Evolutionary conservation across 441 rosid species (phyloP).

Genomic region (Raphanus hybrid): DNA sequence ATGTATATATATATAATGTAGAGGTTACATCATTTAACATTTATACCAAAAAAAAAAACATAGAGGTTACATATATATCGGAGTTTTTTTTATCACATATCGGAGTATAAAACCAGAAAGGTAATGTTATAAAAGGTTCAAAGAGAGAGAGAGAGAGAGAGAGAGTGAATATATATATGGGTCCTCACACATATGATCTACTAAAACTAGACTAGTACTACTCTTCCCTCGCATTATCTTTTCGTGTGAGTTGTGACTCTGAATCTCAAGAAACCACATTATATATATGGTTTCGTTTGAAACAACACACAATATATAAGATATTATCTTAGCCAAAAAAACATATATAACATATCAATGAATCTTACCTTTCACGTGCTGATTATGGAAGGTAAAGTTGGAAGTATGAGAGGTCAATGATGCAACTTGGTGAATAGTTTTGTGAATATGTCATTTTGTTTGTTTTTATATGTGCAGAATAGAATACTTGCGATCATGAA

Average conservation of each 20-base stretch:
- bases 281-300: constrained; percentile 39
- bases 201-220: constrained; percentile 46
- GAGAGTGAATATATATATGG: constrained; percentile 23
- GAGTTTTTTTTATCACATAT: not conserved
- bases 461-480: constrained; percentile 23
- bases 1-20: constrained; percentile 9
- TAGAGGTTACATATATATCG: too few species aligned
- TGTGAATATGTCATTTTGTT: constrained; percentile 25
- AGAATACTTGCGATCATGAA: constrained; percentile 12
- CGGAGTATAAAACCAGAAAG: constrained; percentile 9
- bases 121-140: constrained; percentile 39
- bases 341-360: constrained; percentile 11
- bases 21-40: constrained; percentile 2
- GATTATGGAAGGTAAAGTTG: constrained; percentile 33
- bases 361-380: constrained; percentile 18
- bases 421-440: constrained; percentile 37
- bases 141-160: constrained; percentile 11
- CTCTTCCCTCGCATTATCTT: constrained; percentile 38
- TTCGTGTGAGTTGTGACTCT: constrained; percentile 24
- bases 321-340: too few species aligned
- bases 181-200: constrained; percentile 43
- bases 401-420: constrained; percentile 36
- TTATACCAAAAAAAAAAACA: too few species aligned
- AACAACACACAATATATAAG: constrained; percentile 34
- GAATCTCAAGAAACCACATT: constrained; percentile 36